Conservation (phyloP, 768 basidiomycete genomes). For the Serendipita sp. region DNA sequence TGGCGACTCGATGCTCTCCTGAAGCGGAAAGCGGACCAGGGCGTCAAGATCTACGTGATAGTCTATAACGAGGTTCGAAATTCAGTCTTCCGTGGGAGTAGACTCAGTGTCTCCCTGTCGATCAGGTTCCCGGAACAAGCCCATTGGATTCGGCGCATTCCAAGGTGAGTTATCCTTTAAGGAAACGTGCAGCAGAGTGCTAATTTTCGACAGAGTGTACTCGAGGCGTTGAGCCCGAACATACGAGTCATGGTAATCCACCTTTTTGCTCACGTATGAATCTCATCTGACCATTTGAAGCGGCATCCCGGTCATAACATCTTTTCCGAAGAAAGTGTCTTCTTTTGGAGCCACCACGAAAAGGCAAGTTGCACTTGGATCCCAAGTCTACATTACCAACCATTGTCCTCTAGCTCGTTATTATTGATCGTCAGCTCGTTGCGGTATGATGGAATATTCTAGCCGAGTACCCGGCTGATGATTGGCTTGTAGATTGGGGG, state of each 20-base stretch:
- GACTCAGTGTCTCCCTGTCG: background rate
- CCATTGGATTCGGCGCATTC: background rate
- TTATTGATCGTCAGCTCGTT: slow-evolving; percentile 67
- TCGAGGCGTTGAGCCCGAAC: slow-evolving; percentile 30
- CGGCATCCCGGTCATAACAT: slow-evolving; percentile 15
- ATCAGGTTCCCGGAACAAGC: background rate
- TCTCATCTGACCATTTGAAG: slow-evolving; percentile 1
- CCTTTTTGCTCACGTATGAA: background rate
- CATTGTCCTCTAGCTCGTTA: slow-evolving; percentile 33
- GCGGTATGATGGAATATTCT: background rate
- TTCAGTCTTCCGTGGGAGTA: background rate
- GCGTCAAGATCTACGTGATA: slow-evolving; percentile 27
- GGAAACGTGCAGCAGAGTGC: background rate
- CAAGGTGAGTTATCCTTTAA: background rate
- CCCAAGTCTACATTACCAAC: background rate
- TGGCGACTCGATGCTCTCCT: slow-evolving; percentile 28
- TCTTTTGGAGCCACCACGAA: slow-evolving; percentile 89
- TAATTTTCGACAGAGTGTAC: slow-evolving; percentile 17
- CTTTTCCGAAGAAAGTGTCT: slow-evolving; percentile 36
- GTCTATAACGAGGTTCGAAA: slow-evolving; percentile 24
- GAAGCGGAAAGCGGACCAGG: slow-evolving; percentile 26
- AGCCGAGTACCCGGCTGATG: background rate
- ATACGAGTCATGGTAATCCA: slow-evolving; percentile 20
- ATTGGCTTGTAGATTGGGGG: slow-evolving; percentile 63
- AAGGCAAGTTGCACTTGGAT: slow-evolving; percentile 17